phyloP scores from a whole-genome alignment of 345 rosid genomes.

The Salix arbutifolia region DNA sequence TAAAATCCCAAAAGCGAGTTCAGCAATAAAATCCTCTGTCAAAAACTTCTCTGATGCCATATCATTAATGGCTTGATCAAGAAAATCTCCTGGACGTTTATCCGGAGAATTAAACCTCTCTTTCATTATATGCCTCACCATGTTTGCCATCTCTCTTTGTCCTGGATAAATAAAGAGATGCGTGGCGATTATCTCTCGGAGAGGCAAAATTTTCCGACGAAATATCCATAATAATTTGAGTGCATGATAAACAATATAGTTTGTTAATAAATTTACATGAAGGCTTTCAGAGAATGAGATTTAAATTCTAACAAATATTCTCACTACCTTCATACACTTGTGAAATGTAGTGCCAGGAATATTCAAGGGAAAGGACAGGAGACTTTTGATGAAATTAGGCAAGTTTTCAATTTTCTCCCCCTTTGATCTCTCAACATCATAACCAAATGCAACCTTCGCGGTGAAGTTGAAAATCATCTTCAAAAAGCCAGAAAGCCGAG shows the following conservation, averaged over 20 bases:
- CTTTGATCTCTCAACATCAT: conserved; percentile 9
- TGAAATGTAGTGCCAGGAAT: conserved; percentile 34
- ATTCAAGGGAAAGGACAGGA: conserved; percentile 35
- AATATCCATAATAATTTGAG: neutral
- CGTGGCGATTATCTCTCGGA: neutral
- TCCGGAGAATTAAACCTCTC: conserved; percentile 15
- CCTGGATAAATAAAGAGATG: neutral
- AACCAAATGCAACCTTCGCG: conserved; percentile 19
- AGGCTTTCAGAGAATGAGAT: neutral
- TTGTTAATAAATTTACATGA: neutral
- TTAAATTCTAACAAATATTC: neutral
- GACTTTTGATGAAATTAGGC: neutral
- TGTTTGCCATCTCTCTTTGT: conserved; percentile 9
- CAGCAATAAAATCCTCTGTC: conserved; percentile 25
- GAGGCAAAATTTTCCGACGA: too few species aligned
- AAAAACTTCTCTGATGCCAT: conserved; percentile 23
- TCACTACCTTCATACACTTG: conserved; percentile 31
- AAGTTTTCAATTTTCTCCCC: conserved; percentile 15
- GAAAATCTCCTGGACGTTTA: conserved; percentile 15
- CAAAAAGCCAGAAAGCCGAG: neutral
- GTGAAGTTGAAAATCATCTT: conserved; percentile 29
- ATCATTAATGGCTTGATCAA: conserved; percentile 21
- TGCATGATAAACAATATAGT: neutral
- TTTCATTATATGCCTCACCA: conserved; percentile 6
- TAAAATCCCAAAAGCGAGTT: conserved; percentile 19